phyloP scores from a whole-genome alignment of 129 eudicot species.

The Helichrysum umbraculigerum region DNA sequence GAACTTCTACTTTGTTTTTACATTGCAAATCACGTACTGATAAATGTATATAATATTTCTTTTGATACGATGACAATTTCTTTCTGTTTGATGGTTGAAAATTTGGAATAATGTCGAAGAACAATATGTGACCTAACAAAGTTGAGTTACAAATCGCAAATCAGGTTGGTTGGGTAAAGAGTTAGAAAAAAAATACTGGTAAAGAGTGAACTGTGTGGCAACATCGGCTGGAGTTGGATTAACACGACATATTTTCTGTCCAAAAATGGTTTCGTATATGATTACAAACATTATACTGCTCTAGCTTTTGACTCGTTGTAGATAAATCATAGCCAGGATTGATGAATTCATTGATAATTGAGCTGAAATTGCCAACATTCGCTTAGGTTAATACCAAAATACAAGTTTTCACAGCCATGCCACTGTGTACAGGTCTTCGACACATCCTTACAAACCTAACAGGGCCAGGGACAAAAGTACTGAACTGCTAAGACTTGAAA shows the following conservation, averaged over 20 bases:
- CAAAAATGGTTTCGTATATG: neutral
- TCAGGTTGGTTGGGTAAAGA: no score
- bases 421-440: neutral
- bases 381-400: constrained; percentile 1
- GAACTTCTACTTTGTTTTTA: constrained; percentile 11
- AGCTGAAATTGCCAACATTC: neutral
- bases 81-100: neutral
- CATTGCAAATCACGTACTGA: neutral
- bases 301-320: neutral
- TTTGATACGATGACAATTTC: neutral
- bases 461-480: neutral
- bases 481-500: neutral
- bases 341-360: neutral
- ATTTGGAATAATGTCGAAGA: neutral
- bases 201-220: no score
- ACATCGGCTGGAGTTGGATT: no score
- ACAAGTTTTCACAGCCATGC: neutral
- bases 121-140: constrained; percentile 1
- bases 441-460: constrained; percentile 5
- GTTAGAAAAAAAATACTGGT: no score
- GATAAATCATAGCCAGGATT: neutral
- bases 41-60: neutral
- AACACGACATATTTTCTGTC: no score
- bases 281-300: neutral
- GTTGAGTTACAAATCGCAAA: neutral